Evolutionary conservation across 2,329 filamentous ascomycete genomes (phyloP).

Genomic region (Aureobasidium sp.): DNA sequence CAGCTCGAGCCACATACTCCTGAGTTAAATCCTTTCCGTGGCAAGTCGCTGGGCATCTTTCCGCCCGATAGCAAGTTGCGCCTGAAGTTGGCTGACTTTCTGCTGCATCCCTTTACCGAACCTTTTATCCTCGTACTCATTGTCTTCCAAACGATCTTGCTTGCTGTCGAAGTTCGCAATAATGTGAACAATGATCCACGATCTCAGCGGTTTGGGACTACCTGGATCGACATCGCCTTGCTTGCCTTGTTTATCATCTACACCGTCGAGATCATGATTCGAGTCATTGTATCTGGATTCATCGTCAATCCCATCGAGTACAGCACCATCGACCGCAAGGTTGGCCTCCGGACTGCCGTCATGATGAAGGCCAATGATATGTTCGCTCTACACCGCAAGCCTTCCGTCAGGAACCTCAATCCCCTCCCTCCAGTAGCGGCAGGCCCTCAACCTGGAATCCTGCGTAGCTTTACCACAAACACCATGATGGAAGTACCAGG

Average conservation of each 20-base stretch:
- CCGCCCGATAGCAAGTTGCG: slow-evolving; percentile 68
- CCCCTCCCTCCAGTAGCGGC: slow-evolving; percentile 22
- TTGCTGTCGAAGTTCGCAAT: slow-evolving; percentile 67
- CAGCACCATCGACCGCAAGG: slow-evolving; percentile 74
- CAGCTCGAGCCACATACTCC: slow-evolving; percentile 18
- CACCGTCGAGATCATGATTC: slow-evolving; percentile 72
- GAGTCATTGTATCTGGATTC: slow-evolving; percentile 88
- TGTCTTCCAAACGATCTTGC: slow-evolving; percentile 75
- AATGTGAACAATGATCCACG: slow-evolving; percentile 59
- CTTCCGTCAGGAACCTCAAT: slow-evolving; percentile 49
- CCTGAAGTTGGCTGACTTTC: slow-evolving; percentile 66
- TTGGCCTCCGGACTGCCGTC: slow-evolving; percentile 65
- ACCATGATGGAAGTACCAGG: slow-evolving; percentile 40
- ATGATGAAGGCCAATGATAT: slow-evolving; percentile 67
- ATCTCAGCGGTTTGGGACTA: slow-evolving; percentile 56
- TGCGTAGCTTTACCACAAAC: slow-evolving; percentile 32
- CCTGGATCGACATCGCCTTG: slow-evolving; percentile 69
- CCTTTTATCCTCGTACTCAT: slow-evolving; percentile 82
- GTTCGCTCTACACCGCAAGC: slow-evolving; percentile 72
- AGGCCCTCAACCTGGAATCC: slow-evolving; percentile 20
- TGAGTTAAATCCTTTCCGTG: slow-evolving; percentile 68
- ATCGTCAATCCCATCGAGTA: slow-evolving; percentile 86
- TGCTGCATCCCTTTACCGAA: slow-evolving; percentile 82
- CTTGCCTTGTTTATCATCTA: slow-evolving; percentile 81
- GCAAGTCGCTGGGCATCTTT: slow-evolving; percentile 79